These are phyloP conservation scores for Chlorella sp. DNA, from an alignment of 139 green algal genomes.

Conservation along the genomic window DNA sequence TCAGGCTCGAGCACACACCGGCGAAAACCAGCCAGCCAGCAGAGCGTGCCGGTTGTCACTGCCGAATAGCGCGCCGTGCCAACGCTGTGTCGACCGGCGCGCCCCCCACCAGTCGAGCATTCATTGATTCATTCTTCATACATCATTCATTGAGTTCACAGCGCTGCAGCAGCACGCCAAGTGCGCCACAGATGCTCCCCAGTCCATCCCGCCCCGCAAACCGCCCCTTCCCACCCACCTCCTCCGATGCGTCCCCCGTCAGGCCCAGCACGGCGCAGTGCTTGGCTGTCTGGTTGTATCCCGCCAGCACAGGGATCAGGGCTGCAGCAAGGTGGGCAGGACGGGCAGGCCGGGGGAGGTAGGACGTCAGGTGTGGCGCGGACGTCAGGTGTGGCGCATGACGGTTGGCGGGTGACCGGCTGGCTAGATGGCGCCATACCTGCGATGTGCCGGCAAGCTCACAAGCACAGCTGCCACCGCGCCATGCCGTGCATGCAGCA, in stretches of 20 bases:
- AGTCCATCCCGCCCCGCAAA: too few relatives aligned
- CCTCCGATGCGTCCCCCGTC: neutral
- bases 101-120: too few relatives aligned
- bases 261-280: neutral
- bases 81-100: too few relatives aligned
- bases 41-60: neutral
- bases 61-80: too few relatives aligned
- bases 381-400: too few relatives aligned
- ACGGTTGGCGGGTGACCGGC: neutral
- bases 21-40: neutral
- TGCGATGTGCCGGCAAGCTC: too few relatives aligned
- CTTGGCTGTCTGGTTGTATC: slow-evolving; percentile 38
- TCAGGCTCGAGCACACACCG: neutral
- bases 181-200: too few relatives aligned
- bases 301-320: slow-evolving; percentile 30
- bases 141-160: too few relatives aligned
- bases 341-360: too few relatives aligned
- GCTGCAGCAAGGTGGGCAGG: neutral
- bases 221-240: neutral
- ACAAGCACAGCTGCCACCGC: neutral
- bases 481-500: neutral
- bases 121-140: too few relatives aligned
- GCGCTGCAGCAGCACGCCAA: neutral
- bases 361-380: neutral
- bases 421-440: too few relatives aligned